A percentile compares a stretch with the other conserved stretches of the same genome.
These are phyloP conservation scores for Pistacia atlantica DNA, from an alignment of 345 rosid species.

Conservation along the genomic window DNA sequence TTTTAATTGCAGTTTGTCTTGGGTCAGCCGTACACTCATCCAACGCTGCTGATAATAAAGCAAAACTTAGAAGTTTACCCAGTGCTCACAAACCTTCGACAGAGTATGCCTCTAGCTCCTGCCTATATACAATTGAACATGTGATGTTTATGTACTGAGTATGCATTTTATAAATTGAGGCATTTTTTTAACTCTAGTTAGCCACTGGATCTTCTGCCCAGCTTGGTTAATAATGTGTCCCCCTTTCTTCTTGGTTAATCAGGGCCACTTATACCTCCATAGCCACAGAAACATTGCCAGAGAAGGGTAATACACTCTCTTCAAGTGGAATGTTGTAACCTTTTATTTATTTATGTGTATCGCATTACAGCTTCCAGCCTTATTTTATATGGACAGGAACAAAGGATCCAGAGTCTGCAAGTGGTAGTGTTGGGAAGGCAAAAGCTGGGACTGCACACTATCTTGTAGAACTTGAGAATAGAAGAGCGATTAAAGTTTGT, in stretches of 20 bases:
- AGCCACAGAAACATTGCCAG: conserved; percentile 22
- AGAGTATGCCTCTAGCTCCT: conserved; percentile 32
- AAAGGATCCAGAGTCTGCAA: conserved; percentile 41
- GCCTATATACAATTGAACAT: neutral
- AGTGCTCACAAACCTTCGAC: conserved; percentile 27
- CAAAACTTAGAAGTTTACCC: conserved; percentile 48
- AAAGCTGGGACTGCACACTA: conserved; percentile 59
- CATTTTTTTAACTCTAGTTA: too few species aligned
- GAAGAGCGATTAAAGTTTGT: conserved; percentile 73
- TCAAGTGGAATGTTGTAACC: neutral
- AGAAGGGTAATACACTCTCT: conserved; percentile 28
- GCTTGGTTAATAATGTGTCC: neutral
- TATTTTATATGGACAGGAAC: conserved; percentile 20
- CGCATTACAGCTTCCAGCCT: neutral
- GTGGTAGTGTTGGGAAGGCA: conserved; percentile 29
- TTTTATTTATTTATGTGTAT: too few species aligned
- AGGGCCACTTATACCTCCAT: conserved; percentile 32
- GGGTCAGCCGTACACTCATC: conserved; percentile 79
- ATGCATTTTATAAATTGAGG: neutral
- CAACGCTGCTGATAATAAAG: conserved; percentile 69
- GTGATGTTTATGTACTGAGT: neutral
- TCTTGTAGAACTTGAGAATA: conserved; percentile 66
- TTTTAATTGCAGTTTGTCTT: conserved; percentile 74
- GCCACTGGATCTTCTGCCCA: neutral
- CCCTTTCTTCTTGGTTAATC: neutral